Conservation (phyloP, 495 filamentous ascomycete species). For the Hyaloscypha variabilis region DNA sequence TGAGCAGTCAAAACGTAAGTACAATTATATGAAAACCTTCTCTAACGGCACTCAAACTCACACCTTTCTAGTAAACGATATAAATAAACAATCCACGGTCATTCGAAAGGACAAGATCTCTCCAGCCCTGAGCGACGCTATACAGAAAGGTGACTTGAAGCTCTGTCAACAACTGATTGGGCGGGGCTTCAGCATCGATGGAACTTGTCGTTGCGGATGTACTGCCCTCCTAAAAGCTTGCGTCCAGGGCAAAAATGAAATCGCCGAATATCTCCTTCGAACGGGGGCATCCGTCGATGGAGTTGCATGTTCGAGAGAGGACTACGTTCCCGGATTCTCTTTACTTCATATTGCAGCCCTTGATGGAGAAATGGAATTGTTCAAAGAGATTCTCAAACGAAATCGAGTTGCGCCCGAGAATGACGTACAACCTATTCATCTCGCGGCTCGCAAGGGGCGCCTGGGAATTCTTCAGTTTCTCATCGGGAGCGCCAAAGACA, state of each 20-base stretch:
- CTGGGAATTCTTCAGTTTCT: background rate
- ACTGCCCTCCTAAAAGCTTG: background rate
- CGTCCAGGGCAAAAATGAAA: too few species aligned
- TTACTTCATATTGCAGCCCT: background rate
- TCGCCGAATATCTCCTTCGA: background rate
- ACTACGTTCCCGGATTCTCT: background rate
- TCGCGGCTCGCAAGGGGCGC: background rate
- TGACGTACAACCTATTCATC: background rate
- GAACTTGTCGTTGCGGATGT: constrained; percentile 3
- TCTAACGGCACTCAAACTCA: background rate
- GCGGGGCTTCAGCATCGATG: constrained; percentile 7
- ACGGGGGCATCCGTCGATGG: constrained; percentile 2
- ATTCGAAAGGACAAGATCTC: background rate
- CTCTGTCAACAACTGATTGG: constrained; percentile 6
- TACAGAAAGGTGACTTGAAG: background rate
- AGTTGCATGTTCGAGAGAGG: background rate
- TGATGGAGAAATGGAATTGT: background rate
- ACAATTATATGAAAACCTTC: background rate
- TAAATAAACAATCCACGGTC: background rate
- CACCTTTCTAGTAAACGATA: background rate
- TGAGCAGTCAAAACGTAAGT: background rate
- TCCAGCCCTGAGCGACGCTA: constrained; percentile 2
- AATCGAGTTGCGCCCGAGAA: background rate
- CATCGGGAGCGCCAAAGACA: background rate
- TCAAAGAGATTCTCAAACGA: background rate